phyloP scores from a whole-genome alignment of 2,329 filamentous ascomycete species.

The Fusarium chaquense region DNA sequence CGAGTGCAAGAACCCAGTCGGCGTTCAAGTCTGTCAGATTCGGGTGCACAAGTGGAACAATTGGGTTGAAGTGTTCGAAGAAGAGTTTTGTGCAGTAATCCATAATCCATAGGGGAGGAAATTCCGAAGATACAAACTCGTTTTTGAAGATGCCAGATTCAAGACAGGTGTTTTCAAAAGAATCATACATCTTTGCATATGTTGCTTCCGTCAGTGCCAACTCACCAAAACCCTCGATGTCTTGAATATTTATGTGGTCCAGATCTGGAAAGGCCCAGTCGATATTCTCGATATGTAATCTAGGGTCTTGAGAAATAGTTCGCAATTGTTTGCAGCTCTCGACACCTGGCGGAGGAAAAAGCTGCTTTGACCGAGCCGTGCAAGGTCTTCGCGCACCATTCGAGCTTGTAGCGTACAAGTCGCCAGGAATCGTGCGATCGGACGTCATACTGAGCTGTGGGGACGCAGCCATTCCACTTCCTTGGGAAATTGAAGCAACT shows the following conservation, averaged over 20 bases:
- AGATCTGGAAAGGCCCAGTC: constrained; percentile 7
- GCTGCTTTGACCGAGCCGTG: constrained; percentile 24
- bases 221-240: neutral
- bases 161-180: constrained; percentile 20
- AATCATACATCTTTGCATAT: constrained; percentile 13
- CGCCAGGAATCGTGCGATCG: constrained; percentile 11
- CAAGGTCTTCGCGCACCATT: constrained; percentile 38
- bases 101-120: constrained; percentile 45
- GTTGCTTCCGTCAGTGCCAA: constrained; percentile 1
- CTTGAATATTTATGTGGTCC: neutral
- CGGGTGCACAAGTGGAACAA: constrained; percentile 50
- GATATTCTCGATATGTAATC: accelerated
- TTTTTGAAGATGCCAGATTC: constrained; percentile 6
- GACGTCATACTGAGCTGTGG: constrained; percentile 11
- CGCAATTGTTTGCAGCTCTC: neutral
- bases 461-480: constrained; percentile 2
- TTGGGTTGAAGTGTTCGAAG: constrained; percentile 50
- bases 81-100: constrained; percentile 51
- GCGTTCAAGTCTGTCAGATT: constrained; percentile 15
- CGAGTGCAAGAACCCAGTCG: constrained; percentile 41
- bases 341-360: neutral
- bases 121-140: constrained; percentile 20
- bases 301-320: neutral
- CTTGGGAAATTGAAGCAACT: constrained; percentile 1
- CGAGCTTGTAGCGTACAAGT: constrained; percentile 35